These are phyloP conservation scores for Ogataea paradorogensis DNA, from an alignment of 805 yeast genomes.

Conservation along the genomic window DNA sequence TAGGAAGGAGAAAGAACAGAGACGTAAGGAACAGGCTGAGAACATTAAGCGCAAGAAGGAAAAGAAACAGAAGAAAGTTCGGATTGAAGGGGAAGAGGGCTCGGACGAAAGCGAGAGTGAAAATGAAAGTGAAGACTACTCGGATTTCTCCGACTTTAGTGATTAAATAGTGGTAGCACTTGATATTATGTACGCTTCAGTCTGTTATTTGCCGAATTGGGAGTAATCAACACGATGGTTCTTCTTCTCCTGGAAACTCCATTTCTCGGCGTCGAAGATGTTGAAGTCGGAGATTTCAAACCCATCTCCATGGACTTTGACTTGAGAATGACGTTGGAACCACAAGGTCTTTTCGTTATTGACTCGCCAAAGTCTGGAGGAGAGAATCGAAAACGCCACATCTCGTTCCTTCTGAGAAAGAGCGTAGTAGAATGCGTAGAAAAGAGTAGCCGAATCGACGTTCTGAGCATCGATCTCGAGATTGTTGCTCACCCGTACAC, in stretches of 20 bases:
- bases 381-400: slow-evolving; percentile 34
- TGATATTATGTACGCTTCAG: not conserved
- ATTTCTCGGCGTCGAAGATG: slow-evolving; percentile 41
- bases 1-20: slow-evolving; percentile 59
- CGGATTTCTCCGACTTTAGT: slow-evolving; percentile 23
- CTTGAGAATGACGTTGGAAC: slow-evolving; percentile 38
- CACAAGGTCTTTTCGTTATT: slow-evolving; percentile 28
- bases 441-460: slow-evolving; percentile 37
- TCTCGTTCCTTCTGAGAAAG: slow-evolving; percentile 40
- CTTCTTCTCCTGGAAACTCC: slow-evolving; percentile 41
- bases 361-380: slow-evolving; percentile 39
- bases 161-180: not conserved
- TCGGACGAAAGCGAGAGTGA: slow-evolving; percentile 9
- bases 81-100: slow-evolving; percentile 46
- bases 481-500: slow-evolving; percentile 22
- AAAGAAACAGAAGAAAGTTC: slow-evolving; percentile 68
- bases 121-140: slow-evolving; percentile 5
- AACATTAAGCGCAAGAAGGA: slow-evolving; percentile 75
- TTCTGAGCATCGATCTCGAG: slow-evolving; percentile 27
- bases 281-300: slow-evolving; percentile 43
- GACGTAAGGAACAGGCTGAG: slow-evolving; percentile 75
- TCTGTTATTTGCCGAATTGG: slow-evolving; percentile 12
- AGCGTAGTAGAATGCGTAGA: slow-evolving; percentile 44
- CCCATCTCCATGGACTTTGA: slow-evolving; percentile 37
- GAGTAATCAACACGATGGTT: slow-evolving; percentile 39